These are phyloP conservation scores for Leersia perrieri DNA, from an alignment of 176 grass and related monocot species.

Conservation along the genomic window DNA sequence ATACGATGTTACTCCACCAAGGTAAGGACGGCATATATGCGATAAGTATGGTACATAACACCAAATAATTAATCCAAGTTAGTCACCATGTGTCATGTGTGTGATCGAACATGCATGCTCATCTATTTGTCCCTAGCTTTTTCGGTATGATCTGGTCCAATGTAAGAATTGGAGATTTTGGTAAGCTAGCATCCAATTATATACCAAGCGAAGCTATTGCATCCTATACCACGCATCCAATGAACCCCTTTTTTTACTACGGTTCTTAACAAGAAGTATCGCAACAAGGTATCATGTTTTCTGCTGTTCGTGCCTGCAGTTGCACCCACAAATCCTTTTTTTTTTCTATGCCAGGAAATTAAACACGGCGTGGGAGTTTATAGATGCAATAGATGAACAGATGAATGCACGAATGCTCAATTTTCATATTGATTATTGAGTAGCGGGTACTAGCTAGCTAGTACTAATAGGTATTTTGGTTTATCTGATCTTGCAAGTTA, in stretches of 20 bases:
- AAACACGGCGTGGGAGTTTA: background rate
- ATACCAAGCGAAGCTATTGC: background rate
- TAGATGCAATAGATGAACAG: too few species aligned
- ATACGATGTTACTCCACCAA: background rate
- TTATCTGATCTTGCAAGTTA: background rate
- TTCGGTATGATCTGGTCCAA: background rate
- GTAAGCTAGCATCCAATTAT: too few species aligned
- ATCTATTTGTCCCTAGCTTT: background rate
- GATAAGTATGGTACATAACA: background rate
- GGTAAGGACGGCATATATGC: background rate
- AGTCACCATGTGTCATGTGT: background rate
- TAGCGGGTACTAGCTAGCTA: background rate
- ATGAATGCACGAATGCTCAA: too few species aligned
- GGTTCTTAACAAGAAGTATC: background rate
- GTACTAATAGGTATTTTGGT: background rate
- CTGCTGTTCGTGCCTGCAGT: background rate
- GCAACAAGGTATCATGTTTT: background rate
- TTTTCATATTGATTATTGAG: too few species aligned
- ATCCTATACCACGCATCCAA: background rate
- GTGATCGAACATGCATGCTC: background rate
- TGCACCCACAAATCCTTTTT: background rate
- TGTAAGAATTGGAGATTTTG: too few species aligned
- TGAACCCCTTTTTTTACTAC: background rate
- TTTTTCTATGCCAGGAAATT: background rate
- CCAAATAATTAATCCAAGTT: background rate